phyloP scores from a whole-genome alignment of 768 basidiomycete genomes.

The Phylloporus arenicola region DNA sequence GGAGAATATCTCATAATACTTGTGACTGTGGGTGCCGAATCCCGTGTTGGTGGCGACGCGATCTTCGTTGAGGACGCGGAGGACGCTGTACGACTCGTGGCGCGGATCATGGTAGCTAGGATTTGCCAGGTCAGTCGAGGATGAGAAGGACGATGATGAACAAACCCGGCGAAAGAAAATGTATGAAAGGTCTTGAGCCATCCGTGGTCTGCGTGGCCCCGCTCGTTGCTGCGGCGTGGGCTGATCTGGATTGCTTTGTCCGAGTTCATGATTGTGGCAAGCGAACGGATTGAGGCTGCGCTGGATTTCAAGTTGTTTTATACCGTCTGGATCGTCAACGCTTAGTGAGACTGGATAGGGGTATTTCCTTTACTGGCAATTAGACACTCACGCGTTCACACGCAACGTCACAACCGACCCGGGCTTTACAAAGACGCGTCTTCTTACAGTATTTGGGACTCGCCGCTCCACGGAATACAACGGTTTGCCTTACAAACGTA shows the following conservation, averaged over 20 bases:
- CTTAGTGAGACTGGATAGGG: slow-evolving; percentile 7
- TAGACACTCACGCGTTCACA: slow-evolving; percentile 22
- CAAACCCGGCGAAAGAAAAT: slow-evolving; percentile 68
- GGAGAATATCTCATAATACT: slow-evolving; percentile 88
- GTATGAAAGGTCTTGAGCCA: slow-evolving; percentile 90
- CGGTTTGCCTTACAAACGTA: neutral
- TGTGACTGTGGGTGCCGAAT: slow-evolving; percentile 81
- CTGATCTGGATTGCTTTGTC: slow-evolving; percentile 32
- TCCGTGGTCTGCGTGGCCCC: slow-evolving; percentile 72
- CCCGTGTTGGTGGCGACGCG: slow-evolving; percentile 72
- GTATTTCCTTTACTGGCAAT: slow-evolving; percentile 22
- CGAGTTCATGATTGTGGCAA: slow-evolving; percentile 11
- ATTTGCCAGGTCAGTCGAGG: neutral
- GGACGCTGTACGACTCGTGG: slow-evolving; percentile 60
- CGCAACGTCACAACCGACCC: slow-evolving; percentile 1
- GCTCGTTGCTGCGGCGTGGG: slow-evolving; percentile 54
- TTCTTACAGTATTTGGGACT: too few relatives aligned
- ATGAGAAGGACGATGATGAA: slow-evolving; percentile 15
- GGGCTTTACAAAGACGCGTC: too few relatives aligned
- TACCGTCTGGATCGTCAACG: slow-evolving; percentile 11
- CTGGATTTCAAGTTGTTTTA: too few relatives aligned
- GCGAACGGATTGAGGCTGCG: neutral
- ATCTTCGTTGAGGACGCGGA: slow-evolving; percentile 92
- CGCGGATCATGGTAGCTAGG: slow-evolving; percentile 54
- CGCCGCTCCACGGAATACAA: too few relatives aligned